Evolutionary conservation across 305 asterid genomes (phyloP).

Genomic region (Ajuga reptans): DNA sequence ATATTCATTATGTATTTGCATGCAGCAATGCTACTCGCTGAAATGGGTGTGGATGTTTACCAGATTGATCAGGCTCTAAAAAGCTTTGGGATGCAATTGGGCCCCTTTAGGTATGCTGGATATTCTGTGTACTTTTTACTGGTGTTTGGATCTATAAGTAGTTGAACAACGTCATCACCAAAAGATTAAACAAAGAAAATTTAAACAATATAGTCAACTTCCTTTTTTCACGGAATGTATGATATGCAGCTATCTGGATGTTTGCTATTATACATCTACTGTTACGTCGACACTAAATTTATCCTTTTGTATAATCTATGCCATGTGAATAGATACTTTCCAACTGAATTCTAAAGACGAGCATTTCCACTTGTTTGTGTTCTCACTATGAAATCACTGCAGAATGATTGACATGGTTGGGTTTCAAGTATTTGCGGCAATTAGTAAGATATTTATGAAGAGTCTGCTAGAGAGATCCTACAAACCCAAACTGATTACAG

Average conservation of each 20-base stretch:
- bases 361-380: background rate
- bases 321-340: background rate
- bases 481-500: conserved; percentile 25
- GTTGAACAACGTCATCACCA: background rate
- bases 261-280: background rate
- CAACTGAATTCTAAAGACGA: background rate
- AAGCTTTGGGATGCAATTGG: conserved; percentile 41
- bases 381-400: conserved; percentile 15
- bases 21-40: conserved; percentile 38
- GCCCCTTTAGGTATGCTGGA: conserved; percentile 43
- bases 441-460: conserved; percentile 17
- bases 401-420: conserved; percentile 43
- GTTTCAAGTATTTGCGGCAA: conserved; percentile 19
- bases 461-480: conserved; percentile 27
- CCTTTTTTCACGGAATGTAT: background rate
- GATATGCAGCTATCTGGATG: background rate
- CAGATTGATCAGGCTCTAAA: conserved; percentile 36
- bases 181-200: conserved; percentile 10
- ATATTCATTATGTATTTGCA: conserved; percentile 33
- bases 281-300: too few relatives aligned
- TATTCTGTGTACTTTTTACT: background rate
- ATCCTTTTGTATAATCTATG: background rate
- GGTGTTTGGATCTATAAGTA: background rate
- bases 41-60: conserved; percentile 35
- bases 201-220: background rate